Evolutionary conservation across 225 moss, liverwort and hornwort species (phyloP).

Genomic region (Physcomitrellopsis africana): DNA sequence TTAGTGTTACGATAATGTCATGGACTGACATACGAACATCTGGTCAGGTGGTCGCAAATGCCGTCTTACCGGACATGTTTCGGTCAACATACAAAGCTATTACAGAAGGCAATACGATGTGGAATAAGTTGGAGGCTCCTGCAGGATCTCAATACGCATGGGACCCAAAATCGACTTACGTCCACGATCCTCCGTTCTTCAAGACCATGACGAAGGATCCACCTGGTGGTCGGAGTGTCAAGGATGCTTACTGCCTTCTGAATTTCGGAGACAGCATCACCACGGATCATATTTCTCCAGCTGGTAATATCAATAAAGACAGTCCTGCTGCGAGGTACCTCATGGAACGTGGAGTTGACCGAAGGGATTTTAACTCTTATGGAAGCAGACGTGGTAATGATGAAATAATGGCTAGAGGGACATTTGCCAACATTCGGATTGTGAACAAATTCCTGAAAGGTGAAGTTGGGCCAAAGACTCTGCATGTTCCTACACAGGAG

Average conservation of each 20-base stretch:
- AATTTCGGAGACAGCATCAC: slow-evolving; percentile 96
- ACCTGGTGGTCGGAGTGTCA: slow-evolving; percentile 57
- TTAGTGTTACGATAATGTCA: slow-evolving; percentile 1
- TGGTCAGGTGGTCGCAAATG: slow-evolving; percentile 67
- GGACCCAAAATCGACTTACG: slow-evolving; percentile 58
- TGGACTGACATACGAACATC: neutral
- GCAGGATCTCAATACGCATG: slow-evolving; percentile 56
- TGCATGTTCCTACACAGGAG: slow-evolving; percentile 74
- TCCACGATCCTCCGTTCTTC: slow-evolving; percentile 80
- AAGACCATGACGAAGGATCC: slow-evolving; percentile 67
- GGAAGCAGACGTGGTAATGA: slow-evolving; percentile 98
- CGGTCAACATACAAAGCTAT: slow-evolving; percentile 78
- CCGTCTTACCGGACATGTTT: slow-evolving; percentile 95
- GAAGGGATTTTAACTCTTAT: slow-evolving; percentile 94
- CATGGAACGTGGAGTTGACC: slow-evolving; percentile 63
- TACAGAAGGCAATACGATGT: slow-evolving; percentile 81
- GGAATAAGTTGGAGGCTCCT: slow-evolving; percentile 74
- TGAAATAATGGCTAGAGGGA: slow-evolving; percentile 90
- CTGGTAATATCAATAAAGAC: slow-evolving; percentile 91
- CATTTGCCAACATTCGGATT: slow-evolving; percentile 93
- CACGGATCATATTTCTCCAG: slow-evolving; percentile 97
- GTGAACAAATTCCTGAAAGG: slow-evolving; percentile 91
- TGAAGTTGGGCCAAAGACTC: slow-evolving; percentile 90
- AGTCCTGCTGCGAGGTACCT: slow-evolving; percentile 88
- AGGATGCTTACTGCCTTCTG: slow-evolving; percentile 86